Conservation (phyloP, 2,329 filamentous ascomycete species). For the Herpotrichia juniperi region DNA sequence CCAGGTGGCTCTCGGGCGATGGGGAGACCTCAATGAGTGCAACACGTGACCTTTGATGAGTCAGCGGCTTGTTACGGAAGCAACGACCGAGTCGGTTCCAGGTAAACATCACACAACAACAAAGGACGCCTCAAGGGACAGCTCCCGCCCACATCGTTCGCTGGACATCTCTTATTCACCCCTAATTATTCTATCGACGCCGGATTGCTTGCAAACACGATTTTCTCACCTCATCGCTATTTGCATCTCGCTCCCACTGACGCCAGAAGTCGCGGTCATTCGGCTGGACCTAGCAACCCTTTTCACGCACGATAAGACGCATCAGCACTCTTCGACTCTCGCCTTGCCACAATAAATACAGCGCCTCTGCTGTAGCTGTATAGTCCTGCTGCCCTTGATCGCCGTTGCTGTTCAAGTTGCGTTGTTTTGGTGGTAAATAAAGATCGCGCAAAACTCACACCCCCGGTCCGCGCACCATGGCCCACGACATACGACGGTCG, state of each 20-base stretch:
- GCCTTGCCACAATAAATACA: not conserved
- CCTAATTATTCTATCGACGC: constrained; percentile 13
- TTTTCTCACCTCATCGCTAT: constrained; percentile 12
- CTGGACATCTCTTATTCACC: constrained; percentile 26
- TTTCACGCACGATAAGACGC: not conserved
- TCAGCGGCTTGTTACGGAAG: not conserved
- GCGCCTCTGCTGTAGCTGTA: not conserved
- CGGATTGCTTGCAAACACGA: not conserved
- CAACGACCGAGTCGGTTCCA: not conserved
- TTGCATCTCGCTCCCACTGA: constrained; percentile 23
- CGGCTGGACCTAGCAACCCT: not conserved
- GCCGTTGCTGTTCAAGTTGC: constrained; percentile 4
- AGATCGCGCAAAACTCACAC: constrained; percentile 26
- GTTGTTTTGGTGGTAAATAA: constrained; percentile 47
- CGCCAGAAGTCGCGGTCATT: constrained; percentile 2
- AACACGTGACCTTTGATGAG: not conserved
- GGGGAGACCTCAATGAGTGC: not conserved
- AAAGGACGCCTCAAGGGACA: not conserved
- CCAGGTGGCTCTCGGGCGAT: not conserved
- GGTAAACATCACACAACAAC: constrained; percentile 4
- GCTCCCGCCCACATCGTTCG: constrained; percentile 20
- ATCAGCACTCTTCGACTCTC: not conserved
- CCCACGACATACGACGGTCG: constrained; percentile 48
- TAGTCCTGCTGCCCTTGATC: constrained; percentile 15
- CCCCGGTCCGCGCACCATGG: constrained; percentile 33